phyloP scores from a whole-genome alignment of 2,329 filamentous ascomycete genomes.

The Biscogniauxia sp. region DNA sequence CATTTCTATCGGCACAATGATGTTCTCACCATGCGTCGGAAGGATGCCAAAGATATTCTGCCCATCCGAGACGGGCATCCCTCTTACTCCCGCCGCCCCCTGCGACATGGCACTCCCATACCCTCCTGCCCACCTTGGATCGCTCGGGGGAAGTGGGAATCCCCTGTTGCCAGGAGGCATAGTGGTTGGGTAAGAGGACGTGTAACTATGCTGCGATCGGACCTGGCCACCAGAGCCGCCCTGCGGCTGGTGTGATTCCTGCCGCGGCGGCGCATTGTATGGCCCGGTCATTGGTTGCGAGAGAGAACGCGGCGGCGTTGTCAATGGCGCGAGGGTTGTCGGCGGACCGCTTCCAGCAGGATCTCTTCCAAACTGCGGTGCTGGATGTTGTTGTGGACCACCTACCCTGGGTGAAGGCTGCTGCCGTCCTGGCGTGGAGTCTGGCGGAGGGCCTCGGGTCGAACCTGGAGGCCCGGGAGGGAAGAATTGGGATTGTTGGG shows the following conservation, averaged over 20 bases:
- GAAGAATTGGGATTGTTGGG: constrained; percentile 29
- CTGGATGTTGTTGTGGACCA: constrained; percentile 21
- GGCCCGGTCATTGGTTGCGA: constrained; percentile 27
- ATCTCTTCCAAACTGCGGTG: constrained; percentile 26
- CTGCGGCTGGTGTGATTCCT: constrained; percentile 19
- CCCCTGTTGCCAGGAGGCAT: constrained; percentile 17
- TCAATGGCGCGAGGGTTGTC: constrained; percentile 22
- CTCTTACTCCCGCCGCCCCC: constrained; percentile 14
- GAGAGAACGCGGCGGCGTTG: constrained; percentile 25
- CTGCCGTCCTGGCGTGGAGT: constrained; percentile 18
- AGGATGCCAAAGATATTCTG: constrained; percentile 26
- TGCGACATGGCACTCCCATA: constrained; percentile 17
- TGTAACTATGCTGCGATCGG: constrained; percentile 16
- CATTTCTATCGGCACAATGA: constrained; percentile 70
- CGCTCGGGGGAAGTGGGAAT: constrained; percentile 18
- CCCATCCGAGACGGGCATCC: constrained; percentile 27
- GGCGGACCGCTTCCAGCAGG: constrained; percentile 18
- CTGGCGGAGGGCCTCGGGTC: constrained; percentile 17
- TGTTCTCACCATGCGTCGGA: constrained; percentile 40
- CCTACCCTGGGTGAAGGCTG: constrained; percentile 20
- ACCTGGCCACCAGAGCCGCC: constrained; percentile 13
- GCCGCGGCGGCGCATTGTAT: constrained; percentile 16
- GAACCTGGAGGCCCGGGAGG: constrained; percentile 15
- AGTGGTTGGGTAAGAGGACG: constrained; percentile 17
- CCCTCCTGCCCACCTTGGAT: constrained; percentile 24